Evolutionary conservation across 2,329 filamentous ascomycete species (phyloP), one percentile per base, ranked within the genome.

Genomic region (Claviceps sorghi): DNA sequence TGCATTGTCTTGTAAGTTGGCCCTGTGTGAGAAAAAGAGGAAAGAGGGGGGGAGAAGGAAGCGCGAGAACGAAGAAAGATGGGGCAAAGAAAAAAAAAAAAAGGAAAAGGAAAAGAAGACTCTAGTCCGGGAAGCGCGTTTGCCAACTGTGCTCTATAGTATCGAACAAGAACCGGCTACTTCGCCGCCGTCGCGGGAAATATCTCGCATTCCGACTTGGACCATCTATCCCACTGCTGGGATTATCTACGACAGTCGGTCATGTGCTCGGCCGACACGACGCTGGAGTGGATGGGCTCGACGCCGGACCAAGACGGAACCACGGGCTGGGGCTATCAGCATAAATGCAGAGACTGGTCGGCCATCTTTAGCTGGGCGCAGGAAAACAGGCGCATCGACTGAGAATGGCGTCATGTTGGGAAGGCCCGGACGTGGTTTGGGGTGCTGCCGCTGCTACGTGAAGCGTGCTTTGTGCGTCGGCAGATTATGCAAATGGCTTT

Each of bases 371-470:
- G 8, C 17, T 50, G 49, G 49, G 17, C 49, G 15, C 15, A 38
- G 7, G 30, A 44, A 2, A 43, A 50, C 11, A 26, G 49, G 10
- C 29, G 56, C 62, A 2, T 62, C 67, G 4, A 36, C 15, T 38
- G 70, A 70, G 30, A 26, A 44, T 11, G 22, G 21, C 11, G 36
- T 38, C 36, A 7, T 6, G 15, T 38, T n/a, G 3, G 36, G 2
- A 6, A 7, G 36, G 36, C 17, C 1, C 17, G 7, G 1, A 15
- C 1, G n/a, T 38, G 17, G 3, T 17, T 38, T 38, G 36, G 36
- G 15, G 34, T 26, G 10, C 5, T 5, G 5, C 15, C 4, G 17
- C 2, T 38, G 36, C 36, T 17, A 15, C 36, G 36, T 7, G 11
- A 42, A 21, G 10, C n/a, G 40, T 21, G 40, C 19, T 41, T 19